Evolutionary conservation across 768 basidiomycete genomes (phyloP), one percentile per base, ranked within the genome.

Genomic region (Amanita exitialis): DNA sequence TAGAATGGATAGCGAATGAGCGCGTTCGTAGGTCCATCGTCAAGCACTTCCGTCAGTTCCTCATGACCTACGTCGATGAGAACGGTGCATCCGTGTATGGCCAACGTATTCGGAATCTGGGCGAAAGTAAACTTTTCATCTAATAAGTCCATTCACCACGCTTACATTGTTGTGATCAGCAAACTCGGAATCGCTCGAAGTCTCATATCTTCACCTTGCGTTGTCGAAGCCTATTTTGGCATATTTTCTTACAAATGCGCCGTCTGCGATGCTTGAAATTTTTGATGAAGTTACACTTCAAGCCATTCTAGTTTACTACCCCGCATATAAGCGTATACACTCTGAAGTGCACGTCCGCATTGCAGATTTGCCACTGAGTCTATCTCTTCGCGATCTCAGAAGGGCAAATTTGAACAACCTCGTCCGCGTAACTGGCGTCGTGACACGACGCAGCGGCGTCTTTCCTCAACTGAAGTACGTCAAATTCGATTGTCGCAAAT

Each of bases 381-480:
- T 84, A 20, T 90, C 96, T 5, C 78, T 99, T 32, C 90, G 96
- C 46, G 95, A 98, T 61, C 81, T 99, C 32, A 86, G 96, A 23
- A 85, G 96, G 44, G 77, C 80, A 36, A 86, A 98, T 62, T 76
- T 98, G 44, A 97, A 98, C 71, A 92, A 89, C 57, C 84, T 99
- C 38, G 93, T 99, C 28, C 86, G 96, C 34, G 88, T 99, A 6
- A 81, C 86, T 6, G 96, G 96, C 10, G 96, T 99, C 15, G 96
- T 99, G 41, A 99, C 96, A 1, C 75, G 96, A 52, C 78, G 96
- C 35, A 91, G 84, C 7, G 95, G 96, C 8, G 94, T 99, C 8
- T 98, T 98, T 68, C 96, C 96, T n/a, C 96, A 99, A 66, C 72
- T 99, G 53, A 98, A 99, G 70, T 96, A 97, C 61, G 94, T 99